Base-by-base conservation (phyloP, 2,329 filamentous ascomycete genomes). In the Penicillium sp. region DNA sequence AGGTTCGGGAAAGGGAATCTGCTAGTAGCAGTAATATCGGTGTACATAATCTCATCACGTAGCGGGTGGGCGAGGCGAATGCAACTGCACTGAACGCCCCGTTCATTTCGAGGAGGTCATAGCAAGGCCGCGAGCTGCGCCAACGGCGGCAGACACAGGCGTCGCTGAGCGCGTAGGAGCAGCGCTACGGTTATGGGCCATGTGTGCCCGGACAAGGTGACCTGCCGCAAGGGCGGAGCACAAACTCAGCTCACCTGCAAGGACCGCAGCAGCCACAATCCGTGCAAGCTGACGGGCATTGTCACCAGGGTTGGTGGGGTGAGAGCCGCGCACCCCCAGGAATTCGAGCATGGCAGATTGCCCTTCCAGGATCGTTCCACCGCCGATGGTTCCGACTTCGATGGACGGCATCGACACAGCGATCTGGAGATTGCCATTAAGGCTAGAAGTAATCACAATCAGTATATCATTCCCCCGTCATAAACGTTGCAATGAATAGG, bases 391-490 rank as follows among this genome's bases (percentile, higher is more conserved):
- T 65, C 93, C 93, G 44, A 97, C 93, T 75, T 98, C 93, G 55
- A 98, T 89, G 1, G 86, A 95, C 47, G 93, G 93, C 93, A 98
- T 98, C 21, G 90, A 95, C 34, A 98, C 93, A 34, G 88, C 88
- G 65, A 98, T 97, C 69, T 97, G 91, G 48, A 98, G 87, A 65
- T 87, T 84, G 50, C 90, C 93, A 58, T 87, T 84, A 54, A 89
- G 76, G 69, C 90, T 96, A 17, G n/a, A 4, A 4, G 8, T 12
- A n/a, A n/a, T n/a, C n/a, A n/a, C n/a, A n/a, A n/a, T n/a, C n/a
- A n/a, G n/a, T n/a, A n/a, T n/a, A n/a, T n/a, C n/a, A n/a, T n/a
- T n/a, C n/a, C n/a, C n/a, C n/a, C n/a, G n/a, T n/a, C n/a, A n/a
- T n/a, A n/a, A n/a, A n/a, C n/a, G n/a, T n/a, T n/a, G n/a, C 12